Percentiles rank a stretch among this genome's conserved stretches.
Evolutionary conservation across 2,329 filamentous ascomycete genomes (phyloP).

Genomic region (Penicillium sp.): DNA sequence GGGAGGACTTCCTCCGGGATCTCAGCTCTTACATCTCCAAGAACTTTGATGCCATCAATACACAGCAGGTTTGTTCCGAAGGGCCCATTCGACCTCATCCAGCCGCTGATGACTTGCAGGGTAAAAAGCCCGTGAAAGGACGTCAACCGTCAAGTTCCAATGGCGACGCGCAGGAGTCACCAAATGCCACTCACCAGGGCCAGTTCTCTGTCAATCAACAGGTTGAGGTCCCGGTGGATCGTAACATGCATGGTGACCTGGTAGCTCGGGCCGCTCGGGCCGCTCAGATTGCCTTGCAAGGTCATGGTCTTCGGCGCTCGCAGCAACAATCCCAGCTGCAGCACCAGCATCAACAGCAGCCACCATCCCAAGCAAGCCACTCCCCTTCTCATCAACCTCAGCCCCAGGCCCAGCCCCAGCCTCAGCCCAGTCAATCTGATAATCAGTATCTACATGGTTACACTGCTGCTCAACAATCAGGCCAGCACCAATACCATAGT

Average conservation of each 20-base stretch:
- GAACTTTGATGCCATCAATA: conserved; percentile 53
- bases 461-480: conserved; percentile 32
- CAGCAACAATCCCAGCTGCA: conserved; percentile 36
- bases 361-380: conserved; percentile 22
- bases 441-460: conserved; percentile 36
- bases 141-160: conserved; percentile 37
- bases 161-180: conserved; percentile 38
- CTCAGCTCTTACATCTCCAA: conserved; percentile 59
- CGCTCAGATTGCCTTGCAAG: conserved; percentile 49
- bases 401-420: conserved; percentile 18
- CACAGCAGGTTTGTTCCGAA: conserved; percentile 42
- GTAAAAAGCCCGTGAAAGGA: conserved; percentile 41
- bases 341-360: conserved; percentile 32
- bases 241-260: conserved; percentile 45
- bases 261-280: conserved; percentile 49
- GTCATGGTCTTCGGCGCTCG: conserved; percentile 39
- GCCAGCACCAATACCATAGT: conserved; percentile 32
- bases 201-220: conserved; percentile 42
- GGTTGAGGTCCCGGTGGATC: conserved; percentile 41
- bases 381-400: conserved; percentile 27
- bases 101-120: conserved; percentile 28
- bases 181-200: conserved; percentile 40
- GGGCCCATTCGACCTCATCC: neutral
- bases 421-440: conserved; percentile 26
- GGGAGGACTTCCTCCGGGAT: conserved; percentile 62